Evolutionary conservation across 805 yeast genomes (phyloP).

Genomic region (Geotrichum ghanense): DNA sequence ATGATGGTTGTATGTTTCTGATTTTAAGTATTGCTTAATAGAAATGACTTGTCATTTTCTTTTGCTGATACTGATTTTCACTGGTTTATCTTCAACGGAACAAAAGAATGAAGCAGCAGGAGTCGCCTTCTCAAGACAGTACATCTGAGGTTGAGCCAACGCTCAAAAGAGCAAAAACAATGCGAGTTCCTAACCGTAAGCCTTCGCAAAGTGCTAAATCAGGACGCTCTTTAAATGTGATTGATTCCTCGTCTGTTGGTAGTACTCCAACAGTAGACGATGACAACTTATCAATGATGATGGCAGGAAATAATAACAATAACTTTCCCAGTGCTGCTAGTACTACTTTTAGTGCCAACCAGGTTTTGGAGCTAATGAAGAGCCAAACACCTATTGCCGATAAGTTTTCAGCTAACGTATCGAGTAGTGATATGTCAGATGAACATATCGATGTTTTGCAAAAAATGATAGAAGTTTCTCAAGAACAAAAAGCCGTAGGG

Average conservation of each 20-base stretch:
- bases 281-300: background rate
- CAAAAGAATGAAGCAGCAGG: too few species aligned
- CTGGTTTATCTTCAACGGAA: too few species aligned
- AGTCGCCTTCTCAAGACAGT: too few species aligned
- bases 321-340: background rate
- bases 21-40: too few species aligned
- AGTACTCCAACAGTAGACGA: background rate
- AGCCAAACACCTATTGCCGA: background rate
- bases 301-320: background rate
- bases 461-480: background rate
- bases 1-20: too few species aligned
- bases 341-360: background rate
- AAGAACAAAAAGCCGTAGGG: background rate
- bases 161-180: too few species aligned
- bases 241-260: background rate
- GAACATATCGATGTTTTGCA: conserved; percentile 1
- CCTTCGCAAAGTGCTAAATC: background rate
- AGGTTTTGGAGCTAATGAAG: background rate
- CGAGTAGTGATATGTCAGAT: background rate
- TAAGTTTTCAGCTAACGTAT: background rate
- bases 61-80: too few species aligned
- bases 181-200: background rate
- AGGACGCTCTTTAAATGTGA: background rate
- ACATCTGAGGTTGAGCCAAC: too few species aligned
- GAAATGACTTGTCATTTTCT: too few species aligned